Percentiles rank a stretch among this genome's conserved stretches.
phyloP scores from a whole-genome alignment of 2,329 filamentous ascomycete genomes.

The Neofusicoccum parvum region DNA sequence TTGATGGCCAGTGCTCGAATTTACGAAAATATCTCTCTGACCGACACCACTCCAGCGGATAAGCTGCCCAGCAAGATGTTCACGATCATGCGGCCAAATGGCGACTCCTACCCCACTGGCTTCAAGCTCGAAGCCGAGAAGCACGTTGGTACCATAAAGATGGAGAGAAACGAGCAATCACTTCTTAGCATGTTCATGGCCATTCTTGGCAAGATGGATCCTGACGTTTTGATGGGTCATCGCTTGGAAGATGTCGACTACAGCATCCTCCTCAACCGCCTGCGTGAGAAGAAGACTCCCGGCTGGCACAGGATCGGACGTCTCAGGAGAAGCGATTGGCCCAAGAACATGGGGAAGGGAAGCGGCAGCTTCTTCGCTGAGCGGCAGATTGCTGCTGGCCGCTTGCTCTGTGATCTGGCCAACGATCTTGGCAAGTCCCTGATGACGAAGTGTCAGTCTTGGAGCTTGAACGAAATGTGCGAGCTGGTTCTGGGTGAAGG shows the following conservation, averaged over 20 bases:
- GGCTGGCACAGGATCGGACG: slow-evolving; percentile 94
- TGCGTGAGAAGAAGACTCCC: slow-evolving; percentile 87
- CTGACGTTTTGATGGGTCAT: slow-evolving; percentile 91
- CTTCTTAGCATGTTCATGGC: slow-evolving; percentile 88
- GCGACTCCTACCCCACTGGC: slow-evolving; percentile 75
- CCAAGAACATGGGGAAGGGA: slow-evolving; percentile 79
- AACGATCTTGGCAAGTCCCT: slow-evolving; percentile 97
- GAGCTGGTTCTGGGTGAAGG: slow-evolving; percentile 78
- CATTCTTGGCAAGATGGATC: slow-evolving; percentile 83
- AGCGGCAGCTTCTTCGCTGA: slow-evolving; percentile 92
- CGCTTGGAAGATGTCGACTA: slow-evolving; percentile 98
- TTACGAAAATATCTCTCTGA: slow-evolving; percentile 86
- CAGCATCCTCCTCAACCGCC: slow-evolving; percentile 81
- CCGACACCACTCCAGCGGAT: slow-evolving; percentile 84
- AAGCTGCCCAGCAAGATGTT: slow-evolving; percentile 88
- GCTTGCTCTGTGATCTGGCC: slow-evolving; percentile 87
- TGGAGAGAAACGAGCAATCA: slow-evolving; percentile 81
- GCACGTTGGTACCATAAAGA: slow-evolving; percentile 74
- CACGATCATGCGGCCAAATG: slow-evolving; percentile 83
- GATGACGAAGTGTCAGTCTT: slow-evolving; percentile 97
- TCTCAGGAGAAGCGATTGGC: slow-evolving; percentile 82
- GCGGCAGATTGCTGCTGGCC: slow-evolving; percentile 83
- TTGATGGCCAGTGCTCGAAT: slow-evolving; percentile 87
- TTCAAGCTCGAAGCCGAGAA: slow-evolving; percentile 80
- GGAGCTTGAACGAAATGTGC: slow-evolving; percentile 98